Percentiles rank a stretch among this genome's conserved stretches.
Evolutionary conservation across 2,329 filamentous ascomycete genomes (phyloP).

Genomic region (Fusarium nurragi): DNA sequence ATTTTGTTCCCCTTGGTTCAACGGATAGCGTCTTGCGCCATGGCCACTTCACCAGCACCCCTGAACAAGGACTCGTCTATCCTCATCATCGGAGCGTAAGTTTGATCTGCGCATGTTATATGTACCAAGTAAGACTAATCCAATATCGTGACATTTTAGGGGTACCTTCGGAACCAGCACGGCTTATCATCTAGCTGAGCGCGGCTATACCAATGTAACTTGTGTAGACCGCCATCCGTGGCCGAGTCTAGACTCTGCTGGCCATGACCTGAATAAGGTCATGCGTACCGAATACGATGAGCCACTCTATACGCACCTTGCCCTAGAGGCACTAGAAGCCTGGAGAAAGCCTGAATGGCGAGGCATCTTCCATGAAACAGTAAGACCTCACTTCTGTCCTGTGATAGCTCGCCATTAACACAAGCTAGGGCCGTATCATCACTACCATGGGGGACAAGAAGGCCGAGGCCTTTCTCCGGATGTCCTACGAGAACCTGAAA

Average conservation of each 20-base stretch:
- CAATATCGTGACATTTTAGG: background rate
- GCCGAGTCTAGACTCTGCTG: conserved; percentile 33
- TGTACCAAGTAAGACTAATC: background rate
- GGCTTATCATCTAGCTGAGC: conserved; percentile 10
- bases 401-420: background rate
- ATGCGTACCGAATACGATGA: conserved; percentile 20
- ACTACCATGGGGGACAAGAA: conserved; percentile 1
- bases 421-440: background rate
- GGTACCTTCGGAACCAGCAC: conserved; percentile 15
- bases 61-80: background rate
- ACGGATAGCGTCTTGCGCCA: background rate
- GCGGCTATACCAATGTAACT: conserved; percentile 27
- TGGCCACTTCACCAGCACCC: background rate
- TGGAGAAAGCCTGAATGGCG: conserved; percentile 10
- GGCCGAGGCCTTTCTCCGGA: background rate
- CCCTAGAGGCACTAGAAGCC: background rate
- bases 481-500: background rate
- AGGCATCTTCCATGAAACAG: background rate
- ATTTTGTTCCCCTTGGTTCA: background rate
- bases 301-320: background rate
- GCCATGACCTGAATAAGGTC: conserved; percentile 34
- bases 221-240: conserved; percentile 34
- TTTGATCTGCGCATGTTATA: background rate
- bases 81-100: conserved; percentile 6
- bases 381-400: background rate